Evolutionary conservation across 345 rosid genomes (phyloP), one percentile per base, ranked within the genome.

Genomic region (Garcia nutans): DNA sequence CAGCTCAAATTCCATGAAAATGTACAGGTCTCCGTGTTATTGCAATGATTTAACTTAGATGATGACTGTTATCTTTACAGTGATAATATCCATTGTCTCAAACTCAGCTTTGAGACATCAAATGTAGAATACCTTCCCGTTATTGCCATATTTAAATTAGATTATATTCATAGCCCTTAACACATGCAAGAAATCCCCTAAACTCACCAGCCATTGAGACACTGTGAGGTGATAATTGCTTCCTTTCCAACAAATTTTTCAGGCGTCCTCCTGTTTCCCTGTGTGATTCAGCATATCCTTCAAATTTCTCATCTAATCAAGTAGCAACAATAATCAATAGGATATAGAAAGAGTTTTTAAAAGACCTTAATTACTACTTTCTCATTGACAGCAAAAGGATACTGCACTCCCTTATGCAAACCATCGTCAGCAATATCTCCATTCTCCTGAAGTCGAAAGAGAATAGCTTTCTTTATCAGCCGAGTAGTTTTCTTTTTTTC

Each of bases 181-280:
- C 15, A 28, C 15, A 17, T 19, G 28, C 20, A 62, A 20, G 24
- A 26, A 26, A 12, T n/a, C 19, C 33, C 8, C 8, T 62, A 37
- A 44, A 86, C 92, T 78, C 79, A 96, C 99, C 99, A 96, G 85
- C 99, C 99, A 87, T 96, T 96, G 74, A 93, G 96, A 87, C 98
- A 93, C 65, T 96, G 99, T 75, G 98, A 93, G 79, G 98, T 91
- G 77, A 96, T 90, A 28, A 96, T 73, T 42, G 99, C 99, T 87
- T 93, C 99, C 89, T 91, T 96, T 70, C 99, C 99, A 41, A 96
- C 96, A 88, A 91, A 91, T 78, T 93, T 96, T 77, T 90, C 99
- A 0, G 97, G 98, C 10, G 99, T 96, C 82, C 99, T 87, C 80
- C 92, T 80, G 81, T 96, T 96, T 74, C 98, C 99, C 99, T 96